Evolutionary conservation across 768 basidiomycete genomes (phyloP), one percentile per base, ranked within the genome.

Genomic region (Auriscalpium microsporum): DNA sequence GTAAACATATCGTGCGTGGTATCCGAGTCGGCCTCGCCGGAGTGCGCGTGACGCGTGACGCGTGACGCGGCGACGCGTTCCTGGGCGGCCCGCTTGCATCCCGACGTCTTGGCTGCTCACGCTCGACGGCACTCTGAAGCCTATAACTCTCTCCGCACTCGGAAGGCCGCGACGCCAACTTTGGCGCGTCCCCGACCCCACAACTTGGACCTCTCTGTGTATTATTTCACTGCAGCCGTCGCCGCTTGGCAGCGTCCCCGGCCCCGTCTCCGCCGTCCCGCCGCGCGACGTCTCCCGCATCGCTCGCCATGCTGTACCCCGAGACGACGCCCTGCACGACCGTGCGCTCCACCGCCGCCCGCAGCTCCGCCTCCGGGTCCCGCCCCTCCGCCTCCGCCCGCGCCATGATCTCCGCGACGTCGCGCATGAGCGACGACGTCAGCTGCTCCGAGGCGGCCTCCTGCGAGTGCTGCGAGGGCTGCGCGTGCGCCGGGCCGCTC

Each of bases 401-500:
- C 55, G 77, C 75, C 76, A 89, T 82, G 64, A 93, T 84, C 52
- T 78, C 76, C 63, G 82, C 76, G 42, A 86, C 82, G 23, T 80
- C 79, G 51, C 72, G 69, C 72, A 93, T 80, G 56, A 92, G 75
- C 17, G 75, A 74, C 33, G 79, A 75, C 4, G 90, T 87, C 56
- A 92, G 77, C 36, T 74, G 69, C 63, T 90, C 84, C n/a, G 88
- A 82, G 36, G 79, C 80, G 34, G 70, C 69, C 56, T 92, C 80
- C 68, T 89, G 84, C 19, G 78, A 74, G 60, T 87, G 79, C 64
- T 87, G 82, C 5, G 86, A 87, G 2, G 78, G 81, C 52, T 67
- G 68, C 14, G 55, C 56, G 35, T 33, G 36, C 57, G 35, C 33
- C 19, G 14, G 50, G 56, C 35, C 14, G 53, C 63, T 36, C 54